phyloP scores from a whole-genome alignment of 495 filamentous ascomycete genomes.

The Tricharina praecox region DNA sequence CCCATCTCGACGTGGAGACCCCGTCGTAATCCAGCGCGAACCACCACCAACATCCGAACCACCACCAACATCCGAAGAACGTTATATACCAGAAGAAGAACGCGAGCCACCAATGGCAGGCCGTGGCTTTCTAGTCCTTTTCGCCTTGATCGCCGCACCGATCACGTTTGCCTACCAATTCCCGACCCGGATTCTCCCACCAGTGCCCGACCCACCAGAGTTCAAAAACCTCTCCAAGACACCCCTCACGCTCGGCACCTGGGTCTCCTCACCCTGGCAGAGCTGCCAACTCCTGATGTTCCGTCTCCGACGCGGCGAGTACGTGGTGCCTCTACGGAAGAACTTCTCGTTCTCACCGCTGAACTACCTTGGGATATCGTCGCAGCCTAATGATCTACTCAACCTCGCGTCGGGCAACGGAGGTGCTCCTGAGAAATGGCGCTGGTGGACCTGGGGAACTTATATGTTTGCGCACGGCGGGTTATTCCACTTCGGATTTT shows the following conservation, averaged over 20 bases:
- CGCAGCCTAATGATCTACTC: too few species aligned
- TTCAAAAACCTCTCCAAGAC: not conserved
- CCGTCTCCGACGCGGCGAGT: constrained; percentile 6
- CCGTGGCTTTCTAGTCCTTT: too few species aligned
- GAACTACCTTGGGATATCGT: not conserved
- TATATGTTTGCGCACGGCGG: constrained; percentile 2
- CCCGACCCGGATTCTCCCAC: not conserved
- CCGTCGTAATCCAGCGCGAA: too few species aligned
- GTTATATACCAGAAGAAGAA: too few species aligned
- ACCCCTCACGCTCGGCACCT: not conserved
- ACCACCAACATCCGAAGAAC: too few species aligned
- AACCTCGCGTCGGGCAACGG: not conserved
- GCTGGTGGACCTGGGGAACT: constrained; percentile 1
- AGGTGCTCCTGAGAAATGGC: not conserved
- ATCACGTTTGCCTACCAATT: not conserved
- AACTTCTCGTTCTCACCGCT: not conserved
- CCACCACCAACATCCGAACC: too few species aligned
- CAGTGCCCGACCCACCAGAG: constrained; percentile 1
- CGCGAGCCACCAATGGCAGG: too few species aligned
- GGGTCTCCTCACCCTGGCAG: not conserved
- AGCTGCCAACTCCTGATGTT: not conserved
- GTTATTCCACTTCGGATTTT: not conserved
- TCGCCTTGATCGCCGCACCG: not conserved
- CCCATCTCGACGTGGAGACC: too few species aligned
- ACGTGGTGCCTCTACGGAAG: not conserved